phyloP scores from a whole-genome alignment of 2,329 filamentous ascomycete species.

The Calonectria montana region DNA sequence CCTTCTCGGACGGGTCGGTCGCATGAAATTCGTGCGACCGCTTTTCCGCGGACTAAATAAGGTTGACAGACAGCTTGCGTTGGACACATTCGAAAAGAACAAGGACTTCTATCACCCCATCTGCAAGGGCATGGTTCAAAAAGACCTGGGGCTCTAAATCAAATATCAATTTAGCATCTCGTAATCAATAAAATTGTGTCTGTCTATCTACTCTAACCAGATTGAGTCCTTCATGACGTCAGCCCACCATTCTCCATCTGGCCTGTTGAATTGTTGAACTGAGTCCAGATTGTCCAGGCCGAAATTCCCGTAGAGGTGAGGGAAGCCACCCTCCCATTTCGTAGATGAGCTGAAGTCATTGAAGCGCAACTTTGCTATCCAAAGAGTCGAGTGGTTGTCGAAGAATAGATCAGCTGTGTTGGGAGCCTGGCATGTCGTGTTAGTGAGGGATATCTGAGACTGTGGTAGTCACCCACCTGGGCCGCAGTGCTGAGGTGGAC shows the following conservation, averaged over 20 bases:
- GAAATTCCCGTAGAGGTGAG: conserved; percentile 70
- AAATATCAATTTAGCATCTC: neutral
- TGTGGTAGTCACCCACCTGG: conserved; percentile 54
- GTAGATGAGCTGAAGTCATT: conserved; percentile 55
- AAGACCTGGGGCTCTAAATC: conserved; percentile 71
- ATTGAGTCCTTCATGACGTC: conserved; percentile 52
- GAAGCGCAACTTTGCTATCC: conserved; percentile 66
- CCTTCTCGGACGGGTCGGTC: conserved; percentile 82
- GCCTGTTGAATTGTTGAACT: conserved; percentile 57
- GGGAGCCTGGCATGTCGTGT: conserved; percentile 51
- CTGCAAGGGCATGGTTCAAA: conserved; percentile 86
- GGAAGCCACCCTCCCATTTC: conserved; percentile 69
- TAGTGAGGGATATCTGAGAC: neutral
- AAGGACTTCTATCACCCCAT: conserved; percentile 97
- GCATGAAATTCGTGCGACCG: conserved; percentile 97
- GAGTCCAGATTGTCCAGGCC: conserved; percentile 63
- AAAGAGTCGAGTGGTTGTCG: conserved; percentile 51
- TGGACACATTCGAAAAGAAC: conserved; percentile 87
- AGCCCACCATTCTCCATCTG: conserved; percentile 59
- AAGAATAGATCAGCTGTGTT: conserved; percentile 60
- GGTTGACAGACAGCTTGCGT: conserved; percentile 78
- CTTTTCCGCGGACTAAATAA: conserved; percentile 82
- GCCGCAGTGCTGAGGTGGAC: conserved; percentile 68
- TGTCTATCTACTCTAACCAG: conserved; percentile 53
- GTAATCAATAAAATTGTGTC: neutral